Conservation (phyloP, 495 filamentous ascomycete species). For the Apiosordaria backusii region DNA sequence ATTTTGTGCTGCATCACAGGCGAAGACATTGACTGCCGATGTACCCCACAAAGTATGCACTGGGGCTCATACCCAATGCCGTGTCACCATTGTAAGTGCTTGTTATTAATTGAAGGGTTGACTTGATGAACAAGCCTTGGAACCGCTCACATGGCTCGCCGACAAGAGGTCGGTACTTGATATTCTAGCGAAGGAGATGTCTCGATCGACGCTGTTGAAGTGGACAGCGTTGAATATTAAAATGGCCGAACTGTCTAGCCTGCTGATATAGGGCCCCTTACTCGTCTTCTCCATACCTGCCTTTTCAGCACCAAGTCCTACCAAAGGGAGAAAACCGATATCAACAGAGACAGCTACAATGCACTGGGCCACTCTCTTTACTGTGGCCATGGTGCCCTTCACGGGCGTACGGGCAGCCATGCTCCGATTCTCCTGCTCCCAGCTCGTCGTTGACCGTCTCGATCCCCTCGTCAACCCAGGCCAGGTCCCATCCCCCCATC, state of each 20-base stretch:
- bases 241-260: not conserved
- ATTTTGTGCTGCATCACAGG: not conserved
- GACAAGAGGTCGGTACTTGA: not conserved
- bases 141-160: not conserved
- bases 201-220: not conserved
- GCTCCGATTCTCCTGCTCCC: conserved; percentile 10
- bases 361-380: not conserved
- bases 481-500: conserved; percentile 4
- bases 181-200: not conserved
- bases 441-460: conserved; percentile 7
- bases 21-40: not conserved
- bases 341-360: not conserved
- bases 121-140: not conserved
- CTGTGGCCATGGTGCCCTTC: not conserved
- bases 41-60: not conserved
- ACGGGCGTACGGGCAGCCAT: not conserved
- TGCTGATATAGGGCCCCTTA: not conserved
- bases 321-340: not conserved
- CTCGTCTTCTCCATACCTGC: not conserved
- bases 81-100: not conserved
- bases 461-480: conserved; percentile 11
- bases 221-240: not conserved
- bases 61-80: not conserved
- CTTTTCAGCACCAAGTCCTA: not conserved
- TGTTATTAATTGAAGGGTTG: not conserved